Evolutionary conservation across 2,329 filamentous ascomycete species (phyloP), one percentile per base, ranked within the genome.

Genomic region (Celoporthe dispersa): DNA sequence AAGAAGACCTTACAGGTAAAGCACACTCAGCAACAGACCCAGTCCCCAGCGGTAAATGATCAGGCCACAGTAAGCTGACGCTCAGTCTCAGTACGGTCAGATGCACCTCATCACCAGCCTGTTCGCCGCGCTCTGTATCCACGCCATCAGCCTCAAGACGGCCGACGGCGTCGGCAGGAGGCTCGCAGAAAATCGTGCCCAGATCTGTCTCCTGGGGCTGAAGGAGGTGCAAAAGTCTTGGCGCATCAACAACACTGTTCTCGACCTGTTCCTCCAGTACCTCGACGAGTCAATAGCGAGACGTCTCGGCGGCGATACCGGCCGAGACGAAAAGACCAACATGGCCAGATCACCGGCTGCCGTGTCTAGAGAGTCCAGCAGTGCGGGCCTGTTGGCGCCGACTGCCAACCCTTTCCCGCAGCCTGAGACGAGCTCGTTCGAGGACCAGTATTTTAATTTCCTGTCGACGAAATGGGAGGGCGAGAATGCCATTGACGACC

Each of bases 151-250:
- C 67, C 78, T 81, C 66, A 75, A 78, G 25, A 76, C 78, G 57
- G 77, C 76, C 31, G 75, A 73, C 9, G 79, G 78, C 33, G 76
- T 81, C 16, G 73, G 77, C 8, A 75, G 78, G 33, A 73, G 79
- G 2, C 78, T 81, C 11, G 79, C 80, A 35, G 79, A 80, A 66
- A 78, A 81, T 69, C 75, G 79, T 25, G 80, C 80, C 1, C 79
- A 80, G 44, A 77, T 80, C 71, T 81, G 79, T 51, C 78, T 81
- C 1, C 73, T 81, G 2, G 79, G 79, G 4, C 75, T 81, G 1
- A 77, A 80, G 55, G 80, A 81, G 71, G 76, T 81, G 0, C 79
- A 81, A 35, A 80, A 80, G n/a, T 81, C 80, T 72, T 81, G 79
- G 80, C 74, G 78, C 25, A 80, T 81, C 70, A 81, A 81, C 74